Base-by-base conservation (phyloP, 2,329 filamentous ascomycete species). In the Colletotrichum falcatum region DNA sequence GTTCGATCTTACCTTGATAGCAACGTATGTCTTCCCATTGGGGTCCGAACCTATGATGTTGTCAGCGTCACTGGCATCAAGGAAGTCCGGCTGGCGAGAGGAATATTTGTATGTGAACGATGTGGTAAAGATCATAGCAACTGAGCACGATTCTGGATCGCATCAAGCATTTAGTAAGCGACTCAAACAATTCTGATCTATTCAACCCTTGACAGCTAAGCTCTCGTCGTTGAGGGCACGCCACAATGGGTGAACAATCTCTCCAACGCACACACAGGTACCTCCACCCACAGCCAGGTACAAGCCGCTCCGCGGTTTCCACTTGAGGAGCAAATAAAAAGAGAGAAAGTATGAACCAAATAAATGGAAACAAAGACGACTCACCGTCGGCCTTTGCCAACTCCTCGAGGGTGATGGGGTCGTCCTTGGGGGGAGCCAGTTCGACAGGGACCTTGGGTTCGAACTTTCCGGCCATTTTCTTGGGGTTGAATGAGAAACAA, bases 401-500 rank as follows among this genome's bases (percentile, higher is more conserved):
- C 76, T 95, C 90, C 69, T 96, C 93, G 1, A 87, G 77, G n/a
- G 91, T 90, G 76, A 99, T 98, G 46, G 89, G 88, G 77, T 98
- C 95, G 78, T 94, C 88, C 83, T 97, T 98, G 18, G 96, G 96
- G 46, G 94, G 91, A 68, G 92, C 86, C 70, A 99, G 89, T 67
- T 90, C 83, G 71, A 96, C 91, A 3, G 93, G 88, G 35, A 84
- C 83, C 82, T 96, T 97, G 53, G 94, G 94, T 79, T 93, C 91
- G 76, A 97, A 97, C 75, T 88, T 91, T 73, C 86, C 88, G 71
- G 86, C 79, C 88, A 90, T 90, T 72, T 68, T 81, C 28, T 33
- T 35, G 51, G 26, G 80, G 16, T n/a, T 42, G 11, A 18, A 12
- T 46, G 58, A 30, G 37, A 16, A 26, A 18, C 16, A 37, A 2